Percentiles rank a stretch among this genome's conserved stretches.
Conservation (phyloP, 2,329 filamentous ascomycete genomes). For the Lachnellula occidentalis region DNA sequence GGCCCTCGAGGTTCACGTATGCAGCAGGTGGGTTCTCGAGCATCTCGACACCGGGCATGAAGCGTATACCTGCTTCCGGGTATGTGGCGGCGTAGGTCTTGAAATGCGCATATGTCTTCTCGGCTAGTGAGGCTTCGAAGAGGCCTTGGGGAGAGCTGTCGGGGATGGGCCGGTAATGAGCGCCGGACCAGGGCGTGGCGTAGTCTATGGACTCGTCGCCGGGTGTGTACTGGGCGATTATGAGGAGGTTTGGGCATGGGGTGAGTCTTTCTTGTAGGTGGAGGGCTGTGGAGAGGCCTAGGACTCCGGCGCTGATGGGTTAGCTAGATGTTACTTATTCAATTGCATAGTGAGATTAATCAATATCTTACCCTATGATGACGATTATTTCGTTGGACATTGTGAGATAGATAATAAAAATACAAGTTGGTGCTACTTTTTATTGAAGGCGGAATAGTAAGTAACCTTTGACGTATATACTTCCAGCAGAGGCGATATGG, state of each 20-base stretch:
- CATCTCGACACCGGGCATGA: conserved; percentile 37
- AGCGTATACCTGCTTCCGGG: conserved; percentile 34
- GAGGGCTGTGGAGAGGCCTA: conserved; percentile 35
- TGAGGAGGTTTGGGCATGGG: conserved; percentile 26
- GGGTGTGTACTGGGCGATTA: conserved; percentile 38
- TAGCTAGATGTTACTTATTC: background rate
- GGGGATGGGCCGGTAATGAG: conserved; percentile 42
- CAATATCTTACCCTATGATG: background rate
- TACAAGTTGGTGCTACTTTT: background rate
- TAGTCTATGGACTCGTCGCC: conserved; percentile 37
- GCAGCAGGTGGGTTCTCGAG: conserved; percentile 35
- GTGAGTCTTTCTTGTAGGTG: conserved; percentile 18
- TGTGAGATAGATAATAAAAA: background rate
- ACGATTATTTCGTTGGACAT: conserved; percentile 2
- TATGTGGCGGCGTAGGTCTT: conserved; percentile 31
- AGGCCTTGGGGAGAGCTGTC: conserved; percentile 32
- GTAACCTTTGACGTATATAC: background rate
- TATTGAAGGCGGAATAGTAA: background rate
- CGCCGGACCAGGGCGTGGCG: conserved; percentile 41
- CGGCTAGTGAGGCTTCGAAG: conserved; percentile 34
- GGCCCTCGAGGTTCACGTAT: conserved; percentile 30
- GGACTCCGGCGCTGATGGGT: conserved; percentile 34
- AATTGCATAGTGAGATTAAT: background rate
- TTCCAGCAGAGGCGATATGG: no score
- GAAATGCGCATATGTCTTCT: conserved; percentile 35